A percentile compares a stretch with the other conserved stretches of the same genome.
Conservation (phyloP, 1,284 basidiomycete species). For the Cryptococcus amylolentus region DNA sequence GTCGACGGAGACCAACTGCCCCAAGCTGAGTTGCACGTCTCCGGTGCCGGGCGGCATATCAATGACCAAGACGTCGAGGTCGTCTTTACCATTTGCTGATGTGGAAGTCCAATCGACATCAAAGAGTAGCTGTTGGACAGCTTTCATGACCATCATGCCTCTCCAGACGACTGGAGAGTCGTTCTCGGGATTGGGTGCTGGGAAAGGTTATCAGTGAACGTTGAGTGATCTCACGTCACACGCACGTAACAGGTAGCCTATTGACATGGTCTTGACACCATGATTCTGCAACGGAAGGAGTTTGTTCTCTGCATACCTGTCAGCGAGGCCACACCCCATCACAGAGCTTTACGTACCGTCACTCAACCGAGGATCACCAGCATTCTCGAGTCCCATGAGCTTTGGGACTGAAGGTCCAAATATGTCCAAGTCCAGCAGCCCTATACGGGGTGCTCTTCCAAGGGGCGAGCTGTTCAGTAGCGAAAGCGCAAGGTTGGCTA, state of each 20-base stretch:
- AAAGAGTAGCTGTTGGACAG: constrained; percentile 92
- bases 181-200: constrained; percentile 50
- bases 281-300: constrained; percentile 84
- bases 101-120: constrained; percentile 81
- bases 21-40: constrained; percentile 88
- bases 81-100: constrained; percentile 27
- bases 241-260: constrained; percentile 67
- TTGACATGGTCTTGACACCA: constrained; percentile 91
- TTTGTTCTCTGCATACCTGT: constrained; percentile 60
- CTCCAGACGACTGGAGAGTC: constrained; percentile 90
- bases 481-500: constrained; percentile 71
- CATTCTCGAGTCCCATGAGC: constrained; percentile 81
- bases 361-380: constrained; percentile 76
- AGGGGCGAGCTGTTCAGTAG: constrained; percentile 50
- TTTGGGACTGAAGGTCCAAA: constrained; percentile 96
- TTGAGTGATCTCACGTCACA: constrained; percentile 3
- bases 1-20: constrained; percentile 82
- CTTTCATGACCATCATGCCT: constrained; percentile 98
- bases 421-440: constrained; percentile 89
- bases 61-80: constrained; percentile 80
- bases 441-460: constrained; percentile 57
- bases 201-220: background rate
- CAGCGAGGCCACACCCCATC: background rate
- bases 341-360: constrained; percentile 53
- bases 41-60: constrained; percentile 99